These are phyloP conservation scores for Eurotiales sp. DNA, from an alignment of 2,329 filamentous ascomycete species.

Conservation along the genomic window DNA sequence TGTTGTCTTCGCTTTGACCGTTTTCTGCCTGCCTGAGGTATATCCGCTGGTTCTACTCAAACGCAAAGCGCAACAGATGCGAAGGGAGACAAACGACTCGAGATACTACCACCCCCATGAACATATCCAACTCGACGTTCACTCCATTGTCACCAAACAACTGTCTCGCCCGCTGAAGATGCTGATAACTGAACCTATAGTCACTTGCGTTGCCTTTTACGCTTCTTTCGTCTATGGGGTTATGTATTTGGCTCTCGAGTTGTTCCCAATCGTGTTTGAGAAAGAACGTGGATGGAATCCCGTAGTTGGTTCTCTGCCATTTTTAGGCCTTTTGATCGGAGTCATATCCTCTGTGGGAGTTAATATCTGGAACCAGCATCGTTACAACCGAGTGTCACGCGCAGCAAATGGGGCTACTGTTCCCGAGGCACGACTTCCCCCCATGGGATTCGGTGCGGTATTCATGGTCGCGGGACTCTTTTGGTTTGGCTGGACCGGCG, in stretches of 20 bases:
- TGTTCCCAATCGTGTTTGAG: slow-evolving; percentile 28
- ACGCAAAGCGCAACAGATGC: slow-evolving; percentile 45
- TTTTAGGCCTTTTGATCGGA: slow-evolving; percentile 40
- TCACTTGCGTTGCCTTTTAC: slow-evolving; percentile 41
- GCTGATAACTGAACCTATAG: slow-evolving; percentile 46
- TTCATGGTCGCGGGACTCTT: slow-evolving; percentile 11
- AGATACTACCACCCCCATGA: slow-evolving; percentile 43
- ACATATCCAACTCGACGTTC: slow-evolving; percentile 32
- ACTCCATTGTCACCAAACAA: slow-evolving; percentile 37
- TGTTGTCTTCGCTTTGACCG: slow-evolving; percentile 42
- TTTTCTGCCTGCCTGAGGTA: slow-evolving; percentile 49
- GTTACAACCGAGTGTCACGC: slow-evolving; percentile 31
- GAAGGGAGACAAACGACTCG: slow-evolving; percentile 47
- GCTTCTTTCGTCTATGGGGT: slow-evolving; percentile 29
- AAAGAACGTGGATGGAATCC: slow-evolving; percentile 38
- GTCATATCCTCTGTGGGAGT: slow-evolving; percentile 36
- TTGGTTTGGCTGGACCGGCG: slow-evolving; percentile 12
- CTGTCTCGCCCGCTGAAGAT: slow-evolving; percentile 40
- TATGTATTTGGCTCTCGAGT: slow-evolving; percentile 26
- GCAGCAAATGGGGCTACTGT: slow-evolving; percentile 21
- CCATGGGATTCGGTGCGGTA: slow-evolving; percentile 28
- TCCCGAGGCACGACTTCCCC: slow-evolving; percentile 45
- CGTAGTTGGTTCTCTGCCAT: slow-evolving; percentile 41
- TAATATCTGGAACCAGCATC: slow-evolving; percentile 38
- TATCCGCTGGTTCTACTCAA: slow-evolving; percentile 49